Evolutionary conservation across 805 yeast species (phyloP), one percentile per base, ranked within the genome.

Genomic region (Yarrowia bubula): DNA sequence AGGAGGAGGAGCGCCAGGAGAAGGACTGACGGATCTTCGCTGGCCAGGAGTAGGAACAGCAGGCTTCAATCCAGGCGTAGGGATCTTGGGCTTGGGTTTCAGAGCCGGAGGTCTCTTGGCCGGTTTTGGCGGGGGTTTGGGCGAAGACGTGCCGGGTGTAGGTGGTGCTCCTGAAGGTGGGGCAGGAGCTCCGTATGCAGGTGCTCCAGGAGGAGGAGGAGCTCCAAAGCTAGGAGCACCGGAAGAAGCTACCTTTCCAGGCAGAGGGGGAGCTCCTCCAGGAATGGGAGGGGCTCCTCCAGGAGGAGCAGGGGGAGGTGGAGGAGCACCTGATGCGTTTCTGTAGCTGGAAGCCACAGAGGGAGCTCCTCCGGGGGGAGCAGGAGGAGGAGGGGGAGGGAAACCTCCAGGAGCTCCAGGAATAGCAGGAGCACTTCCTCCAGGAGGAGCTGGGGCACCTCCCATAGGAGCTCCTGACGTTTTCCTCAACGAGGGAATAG

Each of bases 401-500:
- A 65, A 68, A 7, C 69, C 71, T 2, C 70, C 71, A 8, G 72
- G 70, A 15, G 75, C 73, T 31, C 76, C 74, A 8, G 74, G 73
- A n/a, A 71, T 68, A 9, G 73, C 67, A 1, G 73, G 70, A 32
- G 71, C 35, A 14, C 51, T 37, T 31, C 51, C 51, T 8, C 37
- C 28, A 18, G 69, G 69, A 11, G 67, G 58, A n/a, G 66, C 64
- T 0, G 66, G 67, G 2, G 65, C 68, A 17, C 70, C 72, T 3
- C 71, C 71, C 66, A 8, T 72, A 66, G 2, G 71, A n/a, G 38
- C 69, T 5, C 48, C 55, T 10, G 55, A 38, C 3, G 62, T 63
- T 6, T 67, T 65, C 1, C 70, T 65, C 13, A 67, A 38, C 8
- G 65, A 28, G 1, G 66, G 66, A 35, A 61, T 65, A 13, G 71